Percentiles rank a stretch among this genome's conserved stretches.
phyloP scores from a whole-genome alignment of 1,284 basidiomycete species.

The Malassezia sympodialis region DNA sequence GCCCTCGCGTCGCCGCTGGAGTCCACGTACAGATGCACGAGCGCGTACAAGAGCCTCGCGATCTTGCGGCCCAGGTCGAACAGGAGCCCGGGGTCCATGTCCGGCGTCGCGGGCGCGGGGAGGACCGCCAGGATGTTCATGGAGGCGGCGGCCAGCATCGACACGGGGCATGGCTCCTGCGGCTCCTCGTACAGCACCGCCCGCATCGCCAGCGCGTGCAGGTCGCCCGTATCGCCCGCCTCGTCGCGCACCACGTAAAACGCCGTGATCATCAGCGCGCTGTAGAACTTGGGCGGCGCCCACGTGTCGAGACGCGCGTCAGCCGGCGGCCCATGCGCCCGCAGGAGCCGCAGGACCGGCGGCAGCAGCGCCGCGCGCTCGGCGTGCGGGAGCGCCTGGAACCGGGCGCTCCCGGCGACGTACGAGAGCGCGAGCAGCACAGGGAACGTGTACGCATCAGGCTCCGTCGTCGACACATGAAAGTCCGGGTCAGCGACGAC shows the following conservation, averaged over 20 bases:
- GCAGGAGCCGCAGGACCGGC: neutral
- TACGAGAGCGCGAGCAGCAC: neutral
- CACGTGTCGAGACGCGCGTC: neutral
- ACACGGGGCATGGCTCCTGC: neutral
- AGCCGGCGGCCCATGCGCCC: neutral
- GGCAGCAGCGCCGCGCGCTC: neutral
- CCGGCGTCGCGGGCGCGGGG: neutral
- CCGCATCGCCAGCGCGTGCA: neutral
- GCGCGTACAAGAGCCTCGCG: neutral
- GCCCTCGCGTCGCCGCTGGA: neutral
- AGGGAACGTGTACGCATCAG: neutral
- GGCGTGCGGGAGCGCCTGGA: neutral
- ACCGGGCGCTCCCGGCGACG: neutral
- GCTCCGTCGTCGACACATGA: neutral
- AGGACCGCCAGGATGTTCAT: neutral
- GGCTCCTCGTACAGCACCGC: neutral
- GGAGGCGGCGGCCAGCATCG: neutral
- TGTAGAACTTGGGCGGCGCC: neutral
- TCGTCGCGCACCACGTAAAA: neutral
- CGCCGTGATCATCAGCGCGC: neutral
- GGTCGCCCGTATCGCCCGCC: neutral
- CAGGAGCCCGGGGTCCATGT: neutral
- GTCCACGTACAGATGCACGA: neutral
- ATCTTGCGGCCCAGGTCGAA: neutral
- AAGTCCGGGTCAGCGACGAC: neutral